phyloP scores from a whole-genome alignment of 1,139 yeast species.

The Hyphopichia khmerensis region DNA sequence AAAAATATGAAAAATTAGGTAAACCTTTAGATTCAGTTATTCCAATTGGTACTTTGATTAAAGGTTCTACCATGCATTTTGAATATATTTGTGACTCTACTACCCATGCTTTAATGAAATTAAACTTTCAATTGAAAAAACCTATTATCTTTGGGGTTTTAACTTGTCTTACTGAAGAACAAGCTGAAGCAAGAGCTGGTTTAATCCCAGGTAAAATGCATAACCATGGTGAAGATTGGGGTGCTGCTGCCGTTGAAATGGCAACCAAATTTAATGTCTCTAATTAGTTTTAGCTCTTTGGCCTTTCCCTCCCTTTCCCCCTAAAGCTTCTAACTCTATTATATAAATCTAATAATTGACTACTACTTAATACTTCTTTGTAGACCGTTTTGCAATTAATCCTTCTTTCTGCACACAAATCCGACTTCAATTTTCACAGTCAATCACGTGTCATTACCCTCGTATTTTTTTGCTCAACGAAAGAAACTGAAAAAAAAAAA shows the following conservation, averaged over 20 bases:
- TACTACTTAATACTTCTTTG: too few species aligned
- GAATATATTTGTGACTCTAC: conserved; percentile 94
- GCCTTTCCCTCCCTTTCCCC: too few species aligned
- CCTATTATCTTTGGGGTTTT: conserved; percentile 93
- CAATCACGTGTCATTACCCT: too few species aligned
- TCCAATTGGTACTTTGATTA: conserved; percentile 91
- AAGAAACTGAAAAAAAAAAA: neutral
- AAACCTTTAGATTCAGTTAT: conserved; percentile 78
- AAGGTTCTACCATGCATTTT: conserved; percentile 97
- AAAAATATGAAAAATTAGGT: conserved; percentile 43
- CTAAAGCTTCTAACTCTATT: too few species aligned
- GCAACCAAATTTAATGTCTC: conserved; percentile 45
- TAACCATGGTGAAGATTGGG: conserved; percentile 98
- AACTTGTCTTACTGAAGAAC: conserved; percentile 91
- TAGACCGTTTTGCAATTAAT: too few species aligned
- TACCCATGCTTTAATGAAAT: conserved; percentile 79
- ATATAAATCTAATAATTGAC: too few species aligned
- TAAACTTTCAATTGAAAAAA: conserved; percentile 65
- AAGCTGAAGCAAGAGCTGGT: conserved; percentile 95
- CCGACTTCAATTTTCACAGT: too few species aligned
- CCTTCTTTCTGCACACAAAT: too few species aligned
- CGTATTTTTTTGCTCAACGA: neutral
- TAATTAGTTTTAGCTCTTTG: neutral
- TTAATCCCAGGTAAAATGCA: conserved; percentile 70
- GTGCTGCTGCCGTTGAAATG: conserved; percentile 99